phyloP scores from a whole-genome alignment of 2,329 filamentous ascomycete genomes.

The Trichophaea hybrida region DNA sequence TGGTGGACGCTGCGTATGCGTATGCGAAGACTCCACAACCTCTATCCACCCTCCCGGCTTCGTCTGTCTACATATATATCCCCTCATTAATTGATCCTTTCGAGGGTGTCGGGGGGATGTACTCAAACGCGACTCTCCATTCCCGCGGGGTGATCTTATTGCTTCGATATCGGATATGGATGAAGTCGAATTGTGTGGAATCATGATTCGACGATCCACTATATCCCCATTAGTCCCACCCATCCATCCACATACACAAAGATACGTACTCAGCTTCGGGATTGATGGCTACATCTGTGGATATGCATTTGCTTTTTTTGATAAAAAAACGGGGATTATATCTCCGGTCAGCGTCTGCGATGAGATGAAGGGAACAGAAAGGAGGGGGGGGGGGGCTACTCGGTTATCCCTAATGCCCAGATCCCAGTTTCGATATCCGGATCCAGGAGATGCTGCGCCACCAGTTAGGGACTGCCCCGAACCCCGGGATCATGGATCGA shows the following conservation, averaged over 20 bases:
- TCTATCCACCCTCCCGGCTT: slow-evolving; percentile 27
- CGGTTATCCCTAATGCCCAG: slow-evolving; percentile 24
- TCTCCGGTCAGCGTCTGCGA: no score
- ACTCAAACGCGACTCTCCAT: slow-evolving; percentile 25
- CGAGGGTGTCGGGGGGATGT: no score
- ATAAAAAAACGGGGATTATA: no score
- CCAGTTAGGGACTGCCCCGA: no score
- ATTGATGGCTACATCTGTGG: no score
- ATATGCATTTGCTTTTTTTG: no score
- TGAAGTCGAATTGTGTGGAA: slow-evolving; percentile 26
- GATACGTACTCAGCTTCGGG: no score
- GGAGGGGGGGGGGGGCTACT: slow-evolving; percentile 5
- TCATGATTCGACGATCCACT: slow-evolving; percentile 1
- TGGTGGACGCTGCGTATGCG: slow-evolving; percentile 8
- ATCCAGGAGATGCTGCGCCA: background rate
- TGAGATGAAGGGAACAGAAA: no score
- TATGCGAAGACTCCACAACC: slow-evolving; percentile 21
- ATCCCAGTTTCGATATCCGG: slow-evolving; percentile 22
- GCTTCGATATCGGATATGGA: slow-evolving; percentile 27
- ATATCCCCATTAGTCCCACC: no score
- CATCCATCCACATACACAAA: no score
- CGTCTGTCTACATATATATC: slow-evolving; percentile 12
- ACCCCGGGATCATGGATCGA: no score
- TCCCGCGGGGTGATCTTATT: slow-evolving; percentile 13
- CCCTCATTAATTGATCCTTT: no score